A percentile compares a stretch with the other conserved stretches of the same genome.
phyloP scores from a whole-genome alignment of 140 eudicot species.

The Ambrosia hybrid region DNA sequence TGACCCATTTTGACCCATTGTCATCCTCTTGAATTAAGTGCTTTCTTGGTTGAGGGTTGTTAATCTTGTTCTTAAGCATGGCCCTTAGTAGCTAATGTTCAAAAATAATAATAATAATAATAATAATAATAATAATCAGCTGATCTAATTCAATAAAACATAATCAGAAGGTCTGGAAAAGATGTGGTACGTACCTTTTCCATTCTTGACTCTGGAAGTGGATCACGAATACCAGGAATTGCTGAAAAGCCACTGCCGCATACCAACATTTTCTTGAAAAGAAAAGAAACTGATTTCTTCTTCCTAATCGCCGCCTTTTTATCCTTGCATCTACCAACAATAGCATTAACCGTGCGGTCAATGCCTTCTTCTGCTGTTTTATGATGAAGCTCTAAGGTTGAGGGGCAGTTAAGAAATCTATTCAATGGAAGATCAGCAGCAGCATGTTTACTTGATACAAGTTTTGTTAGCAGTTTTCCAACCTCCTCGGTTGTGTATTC shows the following conservation, averaged over 20 bases:
- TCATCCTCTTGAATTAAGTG: slow-evolving; percentile 35
- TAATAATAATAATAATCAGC: not conserved
- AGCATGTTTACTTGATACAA: not conserved
- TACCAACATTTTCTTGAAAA: slow-evolving; percentile 74
- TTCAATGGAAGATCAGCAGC: not conserved
- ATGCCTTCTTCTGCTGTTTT: slow-evolving; percentile 48
- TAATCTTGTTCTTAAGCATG: slow-evolving; percentile 70
- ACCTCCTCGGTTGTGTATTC: not conserved
- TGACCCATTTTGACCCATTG: slow-evolving; percentile 72
- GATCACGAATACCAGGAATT: slow-evolving; percentile 64
- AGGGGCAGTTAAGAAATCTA: not conserved
- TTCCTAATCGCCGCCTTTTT: slow-evolving; percentile 67
- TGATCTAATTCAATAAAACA: not conserved
- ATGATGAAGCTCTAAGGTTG: slow-evolving; percentile 14
- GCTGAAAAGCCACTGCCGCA: slow-evolving; percentile 72
- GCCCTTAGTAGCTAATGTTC: slow-evolving; percentile 64
- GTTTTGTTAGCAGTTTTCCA: not conserved
- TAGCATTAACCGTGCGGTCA: slow-evolving; percentile 74
- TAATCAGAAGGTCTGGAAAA: not conserved
- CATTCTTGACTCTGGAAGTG: slow-evolving; percentile 87
- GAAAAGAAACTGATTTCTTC: slow-evolving; percentile 72
- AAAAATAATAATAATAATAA: not conserved
- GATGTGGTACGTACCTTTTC: slow-evolving; percentile 58
- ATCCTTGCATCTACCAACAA: slow-evolving; percentile 81
- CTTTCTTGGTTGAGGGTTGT: slow-evolving; percentile 45